Percentiles rank a stretch among this genome's conserved stretches.
phyloP scores from a whole-genome alignment of 306 rosid species.

The Hippophae gyantsensis region DNA sequence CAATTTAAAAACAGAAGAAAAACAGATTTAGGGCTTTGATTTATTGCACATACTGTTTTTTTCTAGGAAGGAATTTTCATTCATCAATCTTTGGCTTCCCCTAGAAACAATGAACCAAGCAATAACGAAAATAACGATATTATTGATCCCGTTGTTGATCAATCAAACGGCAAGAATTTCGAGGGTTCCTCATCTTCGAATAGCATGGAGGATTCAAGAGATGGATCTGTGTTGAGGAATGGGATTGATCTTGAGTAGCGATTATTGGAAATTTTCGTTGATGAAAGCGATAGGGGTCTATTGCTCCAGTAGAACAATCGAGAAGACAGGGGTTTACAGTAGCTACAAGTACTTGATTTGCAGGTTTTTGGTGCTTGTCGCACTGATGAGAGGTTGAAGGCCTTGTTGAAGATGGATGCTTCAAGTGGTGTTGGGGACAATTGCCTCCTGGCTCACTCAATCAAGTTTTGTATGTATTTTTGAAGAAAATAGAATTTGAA shows the following conservation, averaged over 20 bases:
- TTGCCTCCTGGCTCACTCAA: slow-evolving; percentile 71
- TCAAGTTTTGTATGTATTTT: slow-evolving; percentile 45
- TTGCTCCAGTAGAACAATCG: slow-evolving; percentile 64
- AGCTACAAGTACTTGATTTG: slow-evolving; percentile 87
- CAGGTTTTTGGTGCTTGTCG: slow-evolving; percentile 94
- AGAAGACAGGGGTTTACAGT: slow-evolving; percentile 56
- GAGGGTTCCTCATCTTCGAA: slow-evolving; percentile 33
- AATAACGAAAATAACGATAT: slow-evolving; percentile 15
- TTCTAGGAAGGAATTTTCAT: not conserved
- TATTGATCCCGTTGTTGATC: slow-evolving; percentile 27
- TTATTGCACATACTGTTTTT: no score
- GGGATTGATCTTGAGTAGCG: slow-evolving; percentile 66
- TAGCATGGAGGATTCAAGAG: slow-evolving; percentile 26
- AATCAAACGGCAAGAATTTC: slow-evolving; percentile 28
- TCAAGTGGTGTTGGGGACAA: slow-evolving; percentile 69
- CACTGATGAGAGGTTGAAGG: slow-evolving; percentile 78
- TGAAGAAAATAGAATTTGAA: not conserved
- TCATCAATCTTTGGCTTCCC: slow-evolving; percentile 36
- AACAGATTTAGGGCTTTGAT: no score
- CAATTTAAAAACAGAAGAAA: no score
- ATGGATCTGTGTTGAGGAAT: slow-evolving; percentile 29
- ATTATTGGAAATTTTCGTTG: slow-evolving; percentile 62
- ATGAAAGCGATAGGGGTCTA: slow-evolving; percentile 70
- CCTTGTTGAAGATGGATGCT: slow-evolving; percentile 67
- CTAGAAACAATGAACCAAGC: slow-evolving; percentile 34